phyloP scores from a whole-genome alignment of 495 filamentous ascomycete genomes.

The Apodospora peruviana region DNA sequence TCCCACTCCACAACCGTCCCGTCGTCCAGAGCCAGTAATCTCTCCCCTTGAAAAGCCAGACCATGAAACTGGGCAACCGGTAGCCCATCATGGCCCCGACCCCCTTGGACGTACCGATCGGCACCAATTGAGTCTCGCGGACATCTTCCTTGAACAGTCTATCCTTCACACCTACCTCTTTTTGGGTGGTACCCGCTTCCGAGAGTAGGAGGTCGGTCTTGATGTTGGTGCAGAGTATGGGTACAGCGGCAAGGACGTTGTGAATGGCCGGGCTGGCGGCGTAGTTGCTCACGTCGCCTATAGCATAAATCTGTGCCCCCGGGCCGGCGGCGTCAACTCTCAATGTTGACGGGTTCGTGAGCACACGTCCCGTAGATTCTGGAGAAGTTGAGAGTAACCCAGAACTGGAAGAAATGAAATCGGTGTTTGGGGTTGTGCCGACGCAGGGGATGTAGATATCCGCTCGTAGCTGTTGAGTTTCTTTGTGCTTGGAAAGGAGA shows the following conservation, averaged over 20 bases:
- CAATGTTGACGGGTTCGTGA: slow-evolving; percentile 28
- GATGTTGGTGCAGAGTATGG: slow-evolving; percentile 26
- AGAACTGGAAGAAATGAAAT: slow-evolving; percentile 21
- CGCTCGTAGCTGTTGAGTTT: no score
- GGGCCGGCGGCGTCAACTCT: slow-evolving; percentile 18
- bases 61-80: slow-evolving; percentile 46
- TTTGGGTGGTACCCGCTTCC: slow-evolving; percentile 14
- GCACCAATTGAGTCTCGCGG: slow-evolving; percentile 46
- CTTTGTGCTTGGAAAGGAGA: no score
- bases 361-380: slow-evolving; percentile 21
- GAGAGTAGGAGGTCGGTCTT: slow-evolving; percentile 23
- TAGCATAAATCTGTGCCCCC: slow-evolving; percentile 32
- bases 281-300: slow-evolving; percentile 29
- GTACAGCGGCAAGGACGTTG: slow-evolving; percentile 19
- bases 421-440: slow-evolving; percentile 32
- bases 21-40: slow-evolving; percentile 55
- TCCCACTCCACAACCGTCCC: slow-evolving; percentile 43
- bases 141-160: slow-evolving; percentile 32
- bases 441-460: slow-evolving; percentile 37
- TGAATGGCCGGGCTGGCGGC: slow-evolving; percentile 27
- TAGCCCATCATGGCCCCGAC: slow-evolving; percentile 53
- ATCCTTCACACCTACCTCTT: slow-evolving; percentile 20
- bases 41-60: slow-evolving; percentile 57
- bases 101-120: slow-evolving; percentile 43
- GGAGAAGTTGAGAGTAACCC: slow-evolving; percentile 9